Conservation (phyloP, 164 flowering plant genomes). For the Annona squamosa region DNA sequence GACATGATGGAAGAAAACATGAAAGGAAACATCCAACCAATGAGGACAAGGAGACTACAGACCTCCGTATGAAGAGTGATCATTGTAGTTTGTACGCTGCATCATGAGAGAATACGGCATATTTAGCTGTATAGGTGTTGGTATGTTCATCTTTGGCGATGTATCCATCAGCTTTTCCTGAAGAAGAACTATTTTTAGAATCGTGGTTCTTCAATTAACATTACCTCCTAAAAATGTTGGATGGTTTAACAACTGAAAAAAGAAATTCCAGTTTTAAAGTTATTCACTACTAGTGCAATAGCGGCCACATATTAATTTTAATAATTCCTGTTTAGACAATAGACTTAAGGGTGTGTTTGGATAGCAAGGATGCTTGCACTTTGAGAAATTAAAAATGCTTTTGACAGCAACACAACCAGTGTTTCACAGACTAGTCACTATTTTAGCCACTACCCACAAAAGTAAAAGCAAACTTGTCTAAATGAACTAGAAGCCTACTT, state of each 20-base stretch:
- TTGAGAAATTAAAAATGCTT: too few relatives aligned
- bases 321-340: too few relatives aligned
- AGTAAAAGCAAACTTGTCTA: too few relatives aligned
- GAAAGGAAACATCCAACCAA: too few relatives aligned
- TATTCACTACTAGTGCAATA: background rate
- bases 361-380: too few relatives aligned
- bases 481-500: too few relatives aligned
- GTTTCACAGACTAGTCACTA: too few relatives aligned
- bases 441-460: too few relatives aligned
- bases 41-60: constrained; percentile 14
- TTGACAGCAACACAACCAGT: too few relatives aligned
- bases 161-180: constrained; percentile 70
- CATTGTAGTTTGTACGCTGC: constrained; percentile 33
- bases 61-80: constrained; percentile 49
- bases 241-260: constrained; percentile 4
- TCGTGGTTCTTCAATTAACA: constrained; percentile 22
- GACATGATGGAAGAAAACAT: background rate
- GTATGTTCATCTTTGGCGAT: constrained; percentile 37
- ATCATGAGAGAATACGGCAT: constrained; percentile 36
- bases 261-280: background rate
- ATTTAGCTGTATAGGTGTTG: constrained; percentile 29
- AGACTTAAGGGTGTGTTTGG: too few relatives aligned
- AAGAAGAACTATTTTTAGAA: constrained; percentile 36
- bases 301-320: background rate
- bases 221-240: constrained; percentile 15